These are phyloP conservation scores for Diplodia sapinea DNA, from an alignment of 2,329 filamentous ascomycete species.

Conservation along the genomic window DNA sequence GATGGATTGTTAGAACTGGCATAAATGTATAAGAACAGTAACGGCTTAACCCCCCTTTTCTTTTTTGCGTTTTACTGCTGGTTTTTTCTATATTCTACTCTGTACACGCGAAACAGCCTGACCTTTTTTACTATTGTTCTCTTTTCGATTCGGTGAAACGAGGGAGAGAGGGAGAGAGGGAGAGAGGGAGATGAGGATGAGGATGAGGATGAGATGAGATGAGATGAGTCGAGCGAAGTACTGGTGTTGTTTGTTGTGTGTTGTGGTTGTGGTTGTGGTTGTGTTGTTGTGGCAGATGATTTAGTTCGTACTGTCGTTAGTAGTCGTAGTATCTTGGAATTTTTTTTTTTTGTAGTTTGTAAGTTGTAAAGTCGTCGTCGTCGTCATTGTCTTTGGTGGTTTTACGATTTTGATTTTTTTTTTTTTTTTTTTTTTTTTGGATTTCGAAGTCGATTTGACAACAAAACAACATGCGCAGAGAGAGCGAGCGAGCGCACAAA, in stretches of 20 bases:
- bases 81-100: neutral
- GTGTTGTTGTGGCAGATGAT: neutral
- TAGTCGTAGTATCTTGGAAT: too few species aligned
- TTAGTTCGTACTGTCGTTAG: slow-evolving; percentile 7
- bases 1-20: neutral
- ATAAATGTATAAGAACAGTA: slow-evolving; percentile 11
- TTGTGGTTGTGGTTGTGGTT: neutral
- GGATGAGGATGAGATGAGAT: too few species aligned
- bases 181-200: too few species aligned
- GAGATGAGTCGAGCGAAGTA: neutral
- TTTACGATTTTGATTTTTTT: neutral
- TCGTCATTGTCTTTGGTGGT: neutral
- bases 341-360: neutral
- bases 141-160: neutral
- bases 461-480: neutral
- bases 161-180: neutral
- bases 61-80: too few species aligned
- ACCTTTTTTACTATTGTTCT: neutral
- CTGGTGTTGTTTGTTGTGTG: neutral
- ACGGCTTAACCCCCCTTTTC: neutral
- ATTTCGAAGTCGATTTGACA: neutral
- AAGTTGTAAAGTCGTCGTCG: slow-evolving; percentile 1
- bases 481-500: neutral
- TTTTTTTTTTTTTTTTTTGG: too few species aligned
- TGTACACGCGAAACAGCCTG: neutral